Percentiles rank a stretch among this genome's conserved stretches.
Evolutionary conservation across 306 rosid genomes (phyloP).

Genomic region (Castanea mollissima): DNA sequence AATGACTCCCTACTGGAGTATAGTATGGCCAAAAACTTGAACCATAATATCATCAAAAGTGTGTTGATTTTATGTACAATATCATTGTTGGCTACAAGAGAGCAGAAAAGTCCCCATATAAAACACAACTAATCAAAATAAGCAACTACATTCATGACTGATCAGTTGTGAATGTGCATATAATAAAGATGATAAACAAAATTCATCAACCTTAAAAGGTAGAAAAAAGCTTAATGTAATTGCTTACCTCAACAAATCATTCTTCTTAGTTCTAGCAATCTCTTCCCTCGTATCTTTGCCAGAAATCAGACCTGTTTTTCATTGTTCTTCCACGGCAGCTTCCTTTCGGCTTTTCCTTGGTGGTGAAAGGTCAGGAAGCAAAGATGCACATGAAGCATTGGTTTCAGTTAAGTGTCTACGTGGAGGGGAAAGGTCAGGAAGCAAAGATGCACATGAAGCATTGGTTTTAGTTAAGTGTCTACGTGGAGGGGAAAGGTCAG

Average conservation of each 20-base stretch:
- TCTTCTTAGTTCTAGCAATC: constrained; percentile 60
- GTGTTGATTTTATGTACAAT: background rate
- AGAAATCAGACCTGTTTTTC: constrained; percentile 70
- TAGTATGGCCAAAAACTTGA: background rate
- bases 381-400: constrained; percentile 32
- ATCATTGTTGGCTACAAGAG: background rate
- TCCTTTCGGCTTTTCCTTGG: constrained; percentile 58
- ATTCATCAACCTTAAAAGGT: background rate
- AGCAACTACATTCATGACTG: background rate
- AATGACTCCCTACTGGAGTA: background rate
- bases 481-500: constrained; percentile 27
- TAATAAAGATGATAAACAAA: background rate
- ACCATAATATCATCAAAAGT: background rate
- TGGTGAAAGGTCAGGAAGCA: constrained; percentile 57
- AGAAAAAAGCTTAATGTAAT: constrained; percentile 13
- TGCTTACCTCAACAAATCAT: constrained; percentile 58
- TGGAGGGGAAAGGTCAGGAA: constrained; percentile 30
- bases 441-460: constrained; percentile 34
- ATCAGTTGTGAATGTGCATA: background rate
- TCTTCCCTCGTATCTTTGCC: constrained; percentile 77
- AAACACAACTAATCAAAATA: background rate
- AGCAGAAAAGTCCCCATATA: background rate
- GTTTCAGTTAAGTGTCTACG: constrained; percentile 14
- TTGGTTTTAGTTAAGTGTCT: constrained; percentile 15
- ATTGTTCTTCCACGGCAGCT: constrained; percentile 32